phyloP scores from a whole-genome alignment of 2,329 filamentous ascomycete species.

The Fusarium compactum region DNA sequence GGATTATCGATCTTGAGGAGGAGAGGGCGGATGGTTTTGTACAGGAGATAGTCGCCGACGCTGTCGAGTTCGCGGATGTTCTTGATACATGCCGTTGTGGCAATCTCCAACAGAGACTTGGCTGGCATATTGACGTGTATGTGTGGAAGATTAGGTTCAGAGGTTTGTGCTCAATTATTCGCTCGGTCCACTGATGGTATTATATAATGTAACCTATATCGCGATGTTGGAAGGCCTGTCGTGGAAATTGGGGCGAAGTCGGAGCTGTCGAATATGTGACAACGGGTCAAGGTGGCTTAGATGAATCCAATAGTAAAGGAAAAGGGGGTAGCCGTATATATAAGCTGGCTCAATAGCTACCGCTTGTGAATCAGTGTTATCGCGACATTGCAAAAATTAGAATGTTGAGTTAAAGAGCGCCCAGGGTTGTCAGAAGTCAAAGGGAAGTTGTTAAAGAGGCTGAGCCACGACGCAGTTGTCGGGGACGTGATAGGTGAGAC shows the following conservation, averaged over 20 bases:
- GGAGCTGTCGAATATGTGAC: not conserved
- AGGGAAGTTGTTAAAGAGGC: conserved; percentile 11
- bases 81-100: conserved; percentile 63
- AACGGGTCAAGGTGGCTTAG: not conserved
- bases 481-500: conserved; percentile 26
- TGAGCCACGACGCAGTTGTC: conserved; percentile 31
- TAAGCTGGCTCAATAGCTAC: not conserved
- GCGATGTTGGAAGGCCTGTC: not conserved
- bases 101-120: conserved; percentile 65
- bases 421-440: conserved; percentile 7
- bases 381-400: not conserved
- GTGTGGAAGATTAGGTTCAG: not conserved
- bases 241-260: conserved; percentile 1
- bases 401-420: not conserved
- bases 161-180: not conserved
- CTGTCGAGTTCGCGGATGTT: conserved; percentile 71
- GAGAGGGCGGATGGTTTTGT: conserved; percentile 71
- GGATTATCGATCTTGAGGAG: conserved; percentile 79
- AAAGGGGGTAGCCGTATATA: conserved; percentile 3
- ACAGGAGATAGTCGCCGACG: conserved; percentile 78
- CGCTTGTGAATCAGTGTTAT: not conserved
- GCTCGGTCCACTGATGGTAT: too few species aligned
- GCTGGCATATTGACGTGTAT: conserved; percentile 51
- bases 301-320: not conserved
- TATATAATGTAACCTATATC: not conserved